Conservation (phyloP, 2,329 filamentous ascomycete genomes). For the Colletotrichum sp. region DNA sequence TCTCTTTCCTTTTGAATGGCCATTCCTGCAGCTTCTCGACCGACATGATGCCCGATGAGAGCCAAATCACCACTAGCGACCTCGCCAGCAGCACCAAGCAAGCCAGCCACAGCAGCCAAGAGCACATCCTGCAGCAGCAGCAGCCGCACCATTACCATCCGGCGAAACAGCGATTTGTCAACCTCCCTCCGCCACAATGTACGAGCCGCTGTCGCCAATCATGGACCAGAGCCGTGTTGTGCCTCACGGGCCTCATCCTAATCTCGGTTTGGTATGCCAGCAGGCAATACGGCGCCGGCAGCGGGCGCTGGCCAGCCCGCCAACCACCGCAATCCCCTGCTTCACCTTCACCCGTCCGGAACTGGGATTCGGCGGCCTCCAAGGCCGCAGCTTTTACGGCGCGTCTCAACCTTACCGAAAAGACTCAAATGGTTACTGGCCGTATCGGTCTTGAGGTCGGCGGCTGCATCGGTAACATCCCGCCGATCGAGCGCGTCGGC, state of each 20-base stretch:
- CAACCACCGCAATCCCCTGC: constrained; percentile 4
- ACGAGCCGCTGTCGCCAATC: not conserved
- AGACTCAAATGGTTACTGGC: constrained; percentile 80
- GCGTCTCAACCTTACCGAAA: constrained; percentile 75
- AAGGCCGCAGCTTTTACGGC: constrained; percentile 73
- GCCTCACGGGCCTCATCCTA: constrained; percentile 21
- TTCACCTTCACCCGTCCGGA: constrained; percentile 13
- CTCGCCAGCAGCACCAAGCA: not conserved
- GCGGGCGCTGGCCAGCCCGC: constrained; percentile 12
- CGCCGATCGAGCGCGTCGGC: constrained; percentile 56
- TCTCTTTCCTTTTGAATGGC: constrained; percentile 14
- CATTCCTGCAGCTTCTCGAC: constrained; percentile 18
- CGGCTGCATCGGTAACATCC: constrained; percentile 69
- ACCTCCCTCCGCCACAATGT: not conserved
- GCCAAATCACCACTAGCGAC: not conserved
- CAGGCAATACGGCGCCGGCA: constrained; percentile 17
- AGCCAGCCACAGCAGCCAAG: not conserved
- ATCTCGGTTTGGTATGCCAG: constrained; percentile 18
- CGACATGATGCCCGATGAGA: constrained; percentile 14
- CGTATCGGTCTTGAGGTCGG: constrained; percentile 74
- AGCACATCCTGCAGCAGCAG: not conserved
- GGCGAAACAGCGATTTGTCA: not conserved
- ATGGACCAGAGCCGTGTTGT: constrained; percentile 11
- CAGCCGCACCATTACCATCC: not conserved
- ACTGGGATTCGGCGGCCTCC: constrained; percentile 71